A percentile compares a stretch with the other conserved stretches of the same genome.
Conservation (phyloP, 345 rosid genomes). For the Linum usitatissimum region DNA sequence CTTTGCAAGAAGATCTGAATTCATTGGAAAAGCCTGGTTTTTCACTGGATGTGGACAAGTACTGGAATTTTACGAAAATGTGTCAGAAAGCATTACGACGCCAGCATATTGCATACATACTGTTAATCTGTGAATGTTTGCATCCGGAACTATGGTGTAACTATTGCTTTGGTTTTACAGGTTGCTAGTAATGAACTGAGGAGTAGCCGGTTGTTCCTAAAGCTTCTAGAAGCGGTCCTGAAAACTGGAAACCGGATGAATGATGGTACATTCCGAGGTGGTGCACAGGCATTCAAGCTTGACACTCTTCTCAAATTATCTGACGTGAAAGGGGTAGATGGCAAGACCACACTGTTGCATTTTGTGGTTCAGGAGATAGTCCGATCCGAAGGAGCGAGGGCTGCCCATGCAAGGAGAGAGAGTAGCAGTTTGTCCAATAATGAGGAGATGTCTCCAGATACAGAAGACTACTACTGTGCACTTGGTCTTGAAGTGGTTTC, state of each 20-base stretch:
- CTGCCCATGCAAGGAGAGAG: conserved; percentile 63
- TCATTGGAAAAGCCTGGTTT: neutral
- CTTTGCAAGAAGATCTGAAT: neutral
- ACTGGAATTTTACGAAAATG: neutral
- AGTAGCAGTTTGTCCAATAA: conserved; percentile 42
- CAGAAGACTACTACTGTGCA: conserved; percentile 51
- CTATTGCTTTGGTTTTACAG: conserved; percentile 20
- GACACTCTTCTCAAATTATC: conserved; percentile 90
- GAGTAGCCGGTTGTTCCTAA: conserved; percentile 75
- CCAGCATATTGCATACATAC: neutral
- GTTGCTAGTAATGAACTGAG: conserved; percentile 82
- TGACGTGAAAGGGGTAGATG: conserved; percentile 91
- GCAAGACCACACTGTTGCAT: conserved; percentile 93
- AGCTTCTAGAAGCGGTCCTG: conserved; percentile 95
- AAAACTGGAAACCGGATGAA: conserved; percentile 99
- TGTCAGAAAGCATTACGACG: neutral
- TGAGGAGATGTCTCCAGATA: conserved; percentile 45
- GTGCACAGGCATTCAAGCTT: conserved; percentile 95
- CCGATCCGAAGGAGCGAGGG: conserved; percentile 81
- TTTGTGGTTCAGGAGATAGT: conserved; percentile 91
- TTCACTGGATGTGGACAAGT: neutral
- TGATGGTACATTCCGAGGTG: conserved; percentile 91
- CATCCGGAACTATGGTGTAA: neutral
- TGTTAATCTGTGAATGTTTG: neutral
- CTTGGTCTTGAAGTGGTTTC: conserved; percentile 87